Percentiles rank a stretch among this genome's conserved stretches.
Conservation (phyloP, 2,329 filamentous ascomycete genomes). For the Bipolaris cookei region DNA sequence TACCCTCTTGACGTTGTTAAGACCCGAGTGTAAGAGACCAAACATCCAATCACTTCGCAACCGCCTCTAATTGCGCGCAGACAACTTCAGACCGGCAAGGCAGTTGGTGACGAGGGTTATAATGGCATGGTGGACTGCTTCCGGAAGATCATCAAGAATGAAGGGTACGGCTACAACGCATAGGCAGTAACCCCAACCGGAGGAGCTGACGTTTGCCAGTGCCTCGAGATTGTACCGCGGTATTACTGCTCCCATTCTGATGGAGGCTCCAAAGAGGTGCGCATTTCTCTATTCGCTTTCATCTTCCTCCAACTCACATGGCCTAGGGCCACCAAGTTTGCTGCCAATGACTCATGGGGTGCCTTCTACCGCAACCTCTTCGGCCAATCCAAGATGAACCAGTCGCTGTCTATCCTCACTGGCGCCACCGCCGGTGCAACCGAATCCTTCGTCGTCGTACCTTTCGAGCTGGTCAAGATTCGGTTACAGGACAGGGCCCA, state of each 20-base stretch:
- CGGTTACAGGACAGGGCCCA: constrained; percentile 94
- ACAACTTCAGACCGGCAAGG: constrained; percentile 81
- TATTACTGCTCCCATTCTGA: constrained; percentile 93
- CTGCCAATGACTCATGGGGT: constrained; percentile 98
- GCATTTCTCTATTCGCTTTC: not conserved
- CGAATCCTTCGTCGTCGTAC: constrained; percentile 95
- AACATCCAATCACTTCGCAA: constrained; percentile 7
- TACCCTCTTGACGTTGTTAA: constrained; percentile 99
- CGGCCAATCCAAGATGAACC: constrained; percentile 84
- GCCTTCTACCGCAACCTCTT: constrained; percentile 90
- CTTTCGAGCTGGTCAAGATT: constrained; percentile 98
- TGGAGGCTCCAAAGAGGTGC: constrained; percentile 88
- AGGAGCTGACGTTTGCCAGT: constrained; percentile 54
- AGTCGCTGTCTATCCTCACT: constrained; percentile 88
- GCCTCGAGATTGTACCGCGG: constrained; percentile 92
- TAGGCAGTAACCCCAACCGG: not conserved
- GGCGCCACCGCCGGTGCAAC: constrained; percentile 94
- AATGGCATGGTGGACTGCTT: constrained; percentile 99
- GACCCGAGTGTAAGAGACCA: constrained; percentile 80
- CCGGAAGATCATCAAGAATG: constrained; percentile 92
- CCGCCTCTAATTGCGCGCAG: constrained; percentile 56
- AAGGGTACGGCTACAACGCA: constrained; percentile 69
- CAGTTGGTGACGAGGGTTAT: constrained; percentile 80
- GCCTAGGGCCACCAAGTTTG: constrained; percentile 89
- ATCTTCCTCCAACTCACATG: constrained; percentile 12